Evolutionary conservation across 139 green algal genomes (phyloP).

Genomic region (Micromonas pusilla): DNA sequence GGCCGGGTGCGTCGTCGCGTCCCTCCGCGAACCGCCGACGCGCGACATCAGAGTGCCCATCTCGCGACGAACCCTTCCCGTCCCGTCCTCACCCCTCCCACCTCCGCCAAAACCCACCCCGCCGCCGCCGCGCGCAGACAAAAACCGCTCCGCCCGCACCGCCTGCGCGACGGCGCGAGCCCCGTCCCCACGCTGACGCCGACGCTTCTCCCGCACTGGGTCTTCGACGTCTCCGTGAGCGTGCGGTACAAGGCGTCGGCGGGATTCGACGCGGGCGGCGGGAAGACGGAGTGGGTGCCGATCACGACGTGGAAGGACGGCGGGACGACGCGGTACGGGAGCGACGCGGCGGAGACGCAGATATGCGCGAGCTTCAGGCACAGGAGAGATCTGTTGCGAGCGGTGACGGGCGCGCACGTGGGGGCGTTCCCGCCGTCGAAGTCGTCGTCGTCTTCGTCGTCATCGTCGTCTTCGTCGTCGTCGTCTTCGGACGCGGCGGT

Average conservation of each 20-base stretch:
- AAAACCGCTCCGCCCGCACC: not conserved
- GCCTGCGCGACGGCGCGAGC: not conserved
- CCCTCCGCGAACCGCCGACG: too few species aligned
- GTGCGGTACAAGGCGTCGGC: not conserved
- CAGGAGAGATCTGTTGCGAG: not conserved
- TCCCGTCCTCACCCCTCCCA: not conserved
- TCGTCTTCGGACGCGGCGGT: too few species aligned
- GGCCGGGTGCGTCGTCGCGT: not conserved
- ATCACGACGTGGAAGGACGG: not conserved
- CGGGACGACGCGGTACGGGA: not conserved
- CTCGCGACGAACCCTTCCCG: too few species aligned
- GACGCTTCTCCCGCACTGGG: conserved; percentile 4
- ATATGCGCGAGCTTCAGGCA: conserved; percentile 5
- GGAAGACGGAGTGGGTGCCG: not conserved
- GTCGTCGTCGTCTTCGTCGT: too few species aligned
- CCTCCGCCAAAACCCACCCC: not conserved
- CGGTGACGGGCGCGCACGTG: not conserved
- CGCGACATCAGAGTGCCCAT: not conserved
- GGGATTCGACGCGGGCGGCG: not conserved
- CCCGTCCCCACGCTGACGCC: not conserved
- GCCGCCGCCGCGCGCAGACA: too few species aligned
- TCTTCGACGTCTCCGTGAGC: conserved; percentile 1
- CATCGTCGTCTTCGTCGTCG: too few species aligned
- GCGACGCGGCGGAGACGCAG: not conserved
- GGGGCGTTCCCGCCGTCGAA: not conserved